These are phyloP conservation scores for Vitis hybrid DNA, from an alignment of 177 flowering plant genomes.

Conservation along the genomic window DNA sequence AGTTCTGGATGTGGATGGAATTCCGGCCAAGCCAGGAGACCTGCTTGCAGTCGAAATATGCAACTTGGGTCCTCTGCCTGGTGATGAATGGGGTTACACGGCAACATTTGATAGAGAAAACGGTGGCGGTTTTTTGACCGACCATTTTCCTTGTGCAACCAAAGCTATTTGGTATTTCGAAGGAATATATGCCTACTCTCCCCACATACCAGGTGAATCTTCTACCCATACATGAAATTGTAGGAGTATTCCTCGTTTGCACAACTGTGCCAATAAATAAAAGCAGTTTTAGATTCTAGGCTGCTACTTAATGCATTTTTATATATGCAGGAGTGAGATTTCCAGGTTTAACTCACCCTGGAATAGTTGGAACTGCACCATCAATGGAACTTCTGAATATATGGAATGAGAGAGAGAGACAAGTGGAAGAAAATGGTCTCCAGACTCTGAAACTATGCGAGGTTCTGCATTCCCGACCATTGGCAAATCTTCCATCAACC, in stretches of 20 bases:
- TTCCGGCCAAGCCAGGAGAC: constrained; percentile 86
- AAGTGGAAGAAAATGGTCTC: constrained; percentile 73
- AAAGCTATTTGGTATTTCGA: constrained; percentile 98
- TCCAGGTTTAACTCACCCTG: constrained; percentile 94
- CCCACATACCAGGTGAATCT: constrained; percentile 80
- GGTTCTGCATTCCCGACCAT: constrained; percentile 79
- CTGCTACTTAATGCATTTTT: neutral
- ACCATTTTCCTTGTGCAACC: constrained; percentile 91
- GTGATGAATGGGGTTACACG: constrained; percentile 96
- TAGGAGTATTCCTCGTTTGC: no score
- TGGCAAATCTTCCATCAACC: constrained; percentile 84
- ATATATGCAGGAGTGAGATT: constrained; percentile 70
- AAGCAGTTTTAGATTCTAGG: neutral
- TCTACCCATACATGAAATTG: neutral
- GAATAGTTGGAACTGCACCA: constrained; percentile 92
- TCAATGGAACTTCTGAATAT: constrained; percentile 79
- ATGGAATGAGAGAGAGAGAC: constrained; percentile 82
- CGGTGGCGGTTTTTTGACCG: constrained; percentile 94
- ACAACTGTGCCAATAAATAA: no score
- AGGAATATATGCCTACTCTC: constrained; percentile 93
- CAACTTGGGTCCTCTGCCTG: constrained; percentile 92
- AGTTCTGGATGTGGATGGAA: constrained; percentile 64
- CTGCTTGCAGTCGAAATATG: constrained; percentile 91
- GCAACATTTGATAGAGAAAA: constrained; percentile 93
- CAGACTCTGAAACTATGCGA: constrained; percentile 68